Evolutionary conservation across 192 early-diverging fungal genomes (phyloP).

Genomic region (Coemansia sp.): DNA sequence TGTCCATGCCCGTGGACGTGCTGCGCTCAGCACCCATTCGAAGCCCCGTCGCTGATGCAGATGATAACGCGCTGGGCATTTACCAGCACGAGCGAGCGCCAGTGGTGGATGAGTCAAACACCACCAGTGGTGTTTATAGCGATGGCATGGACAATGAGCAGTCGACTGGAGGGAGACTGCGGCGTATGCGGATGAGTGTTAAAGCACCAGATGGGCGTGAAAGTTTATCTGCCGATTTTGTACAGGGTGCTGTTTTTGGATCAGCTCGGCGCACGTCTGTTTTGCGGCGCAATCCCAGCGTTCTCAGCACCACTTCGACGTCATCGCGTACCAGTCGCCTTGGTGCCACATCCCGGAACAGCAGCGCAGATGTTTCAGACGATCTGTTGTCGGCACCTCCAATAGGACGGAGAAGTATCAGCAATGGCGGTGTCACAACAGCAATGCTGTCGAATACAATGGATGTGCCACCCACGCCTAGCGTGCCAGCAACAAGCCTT

Average conservation of each 20-base stretch:
- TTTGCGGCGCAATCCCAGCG: conserved; percentile 43
- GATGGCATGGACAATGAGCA: not conserved
- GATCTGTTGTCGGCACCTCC: conserved; percentile 4
- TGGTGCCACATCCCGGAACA: not conserved
- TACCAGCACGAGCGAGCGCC: not conserved
- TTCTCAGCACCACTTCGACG: conserved; percentile 13
- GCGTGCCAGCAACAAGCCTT: conserved; percentile 16
- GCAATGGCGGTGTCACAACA: not conserved
- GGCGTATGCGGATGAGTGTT: conserved; percentile 41
- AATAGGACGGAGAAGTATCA: conserved; percentile 16
- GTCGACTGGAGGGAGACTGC: not conserved
- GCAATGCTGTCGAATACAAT: not conserved
- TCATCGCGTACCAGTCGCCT: conserved; percentile 11
- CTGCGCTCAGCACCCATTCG: conserved; percentile 11
- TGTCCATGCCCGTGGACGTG: not conserved
- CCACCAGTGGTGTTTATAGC: not conserved
- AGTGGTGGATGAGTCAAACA: not conserved
- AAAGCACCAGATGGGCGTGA: conserved; percentile 42
- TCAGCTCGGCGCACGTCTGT: conserved; percentile 47
- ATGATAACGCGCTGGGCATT: conserved; percentile 16
- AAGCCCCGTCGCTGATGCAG: not conserved
- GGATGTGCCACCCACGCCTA: conserved; percentile 1
- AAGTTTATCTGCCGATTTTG: conserved; percentile 51
- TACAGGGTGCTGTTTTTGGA: conserved; percentile 54
- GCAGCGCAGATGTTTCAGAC: conserved; percentile 11